A percentile compares a stretch with the other conserved stretches of the same genome.
Evolutionary conservation across 495 filamentous ascomycete genomes (phyloP).

Genomic region (Ramalina peruviana): DNA sequence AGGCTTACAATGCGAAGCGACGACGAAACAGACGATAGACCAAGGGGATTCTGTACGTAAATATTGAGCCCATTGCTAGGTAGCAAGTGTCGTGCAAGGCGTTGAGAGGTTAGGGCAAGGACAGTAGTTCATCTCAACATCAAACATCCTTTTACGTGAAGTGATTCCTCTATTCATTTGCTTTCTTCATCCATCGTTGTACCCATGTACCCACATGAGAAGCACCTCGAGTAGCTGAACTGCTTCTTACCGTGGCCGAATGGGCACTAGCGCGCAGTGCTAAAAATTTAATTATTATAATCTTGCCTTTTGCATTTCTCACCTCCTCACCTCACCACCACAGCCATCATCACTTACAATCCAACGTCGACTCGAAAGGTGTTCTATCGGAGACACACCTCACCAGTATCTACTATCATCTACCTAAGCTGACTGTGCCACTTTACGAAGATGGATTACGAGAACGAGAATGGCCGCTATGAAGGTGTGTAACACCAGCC

Average conservation of each 20-base stretch:
- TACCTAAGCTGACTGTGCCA: slow-evolving; percentile 4
- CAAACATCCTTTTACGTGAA: too few species aligned
- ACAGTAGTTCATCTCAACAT: too few species aligned
- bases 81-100: too few species aligned
- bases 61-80: neutral
- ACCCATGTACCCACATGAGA: too few species aligned
- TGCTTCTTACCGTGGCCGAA: too few species aligned
- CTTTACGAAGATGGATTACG: slow-evolving; percentile 61
- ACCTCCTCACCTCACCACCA: neutral
- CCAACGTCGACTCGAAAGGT: too few species aligned
- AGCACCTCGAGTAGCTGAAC: too few species aligned
- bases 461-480: slow-evolving; percentile 72
- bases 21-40: slow-evolving; percentile 3
- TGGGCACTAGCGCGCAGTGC: too few species aligned
- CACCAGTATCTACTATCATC: neutral
- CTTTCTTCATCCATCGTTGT: too few species aligned
- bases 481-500: slow-evolving; percentile 49
- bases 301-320: neutral
- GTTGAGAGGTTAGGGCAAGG: too few species aligned
- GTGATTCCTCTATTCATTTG: too few species aligned
- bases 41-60: neutral
- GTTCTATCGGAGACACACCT: neutral
- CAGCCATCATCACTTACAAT: neutral
- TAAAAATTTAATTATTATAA: too few species aligned
- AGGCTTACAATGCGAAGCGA: slow-evolving; percentile 7